Base-by-base conservation (phyloP, 2,329 filamentous ascomycete species). In the Ophiostoma australiae region DNA sequence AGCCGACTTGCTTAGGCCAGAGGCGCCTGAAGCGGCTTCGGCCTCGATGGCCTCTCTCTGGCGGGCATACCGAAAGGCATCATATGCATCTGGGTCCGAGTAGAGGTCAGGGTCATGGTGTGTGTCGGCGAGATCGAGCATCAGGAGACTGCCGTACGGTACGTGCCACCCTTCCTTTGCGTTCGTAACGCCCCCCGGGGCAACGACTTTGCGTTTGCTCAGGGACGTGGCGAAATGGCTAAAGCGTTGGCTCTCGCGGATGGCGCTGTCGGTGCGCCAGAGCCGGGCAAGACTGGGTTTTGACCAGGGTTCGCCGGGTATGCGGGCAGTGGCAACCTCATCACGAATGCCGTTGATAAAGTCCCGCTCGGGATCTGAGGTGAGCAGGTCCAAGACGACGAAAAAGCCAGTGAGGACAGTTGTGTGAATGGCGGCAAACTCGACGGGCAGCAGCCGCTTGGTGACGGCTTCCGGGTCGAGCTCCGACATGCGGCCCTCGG, bases 401-500 rank as follows among this genome's bases (percentile, higher is more conserved):
- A 81, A 81, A 66, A 83, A 82, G 2, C 82, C 81, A 0, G 85
- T 86, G 15, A 87, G 74, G 7, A 83, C 81, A 0, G 86, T 87
- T 1, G 86, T 88, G 77, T 88, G 86, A 35, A 87, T 86, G 23
- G 85, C 83, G 2, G 85, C 86, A 72, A 88, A 87, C 75, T 87
- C 84, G 63, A 89, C 78, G 0, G 85, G 84, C 48, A 89, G 78
- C 5, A 88, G 76, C 17, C 84, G 80, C 72, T 84, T 81, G 1
- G 84, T 83, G 20, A 89, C 81, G 61, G 81, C 80, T 2, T 78
- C 75, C 0, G 85, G 81, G 33, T 83, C 77, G 31, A 86, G 79
- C 71, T 88, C 84, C 10, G 76, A 75, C 0, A 70, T 2, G 4
- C 79, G 78, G 6, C 79, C 79, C 70, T 87, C 85, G 0, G 79